Evolutionary conservation across 257 asterid species (phyloP).

Genomic region (Nicotiana sylvestris): DNA sequence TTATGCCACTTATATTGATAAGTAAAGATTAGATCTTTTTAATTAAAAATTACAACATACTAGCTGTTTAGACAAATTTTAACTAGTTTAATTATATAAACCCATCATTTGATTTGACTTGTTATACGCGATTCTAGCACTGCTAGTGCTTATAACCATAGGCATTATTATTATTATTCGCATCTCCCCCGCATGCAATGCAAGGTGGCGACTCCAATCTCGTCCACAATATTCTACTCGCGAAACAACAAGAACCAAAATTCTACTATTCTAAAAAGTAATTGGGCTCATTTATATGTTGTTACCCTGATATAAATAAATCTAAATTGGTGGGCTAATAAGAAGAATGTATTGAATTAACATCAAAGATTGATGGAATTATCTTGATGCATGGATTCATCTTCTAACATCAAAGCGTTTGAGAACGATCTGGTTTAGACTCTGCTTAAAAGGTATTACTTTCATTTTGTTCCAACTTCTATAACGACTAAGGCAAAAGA

Average conservation of each 20-base stretch:
- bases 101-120: not conserved
- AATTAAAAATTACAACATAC: too few species aligned
- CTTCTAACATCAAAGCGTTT: not conserved
- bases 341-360: not conserved
- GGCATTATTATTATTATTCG: not conserved
- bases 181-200: not conserved
- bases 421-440: too few species aligned
- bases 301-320: not conserved
- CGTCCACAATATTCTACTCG: not conserved
- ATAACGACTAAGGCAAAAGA: not conserved
- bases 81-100: too few species aligned
- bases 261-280: not conserved
- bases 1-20: too few species aligned
- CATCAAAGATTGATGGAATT: not conserved
- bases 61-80: too few species aligned
- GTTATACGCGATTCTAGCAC: slow-evolving; percentile 4
- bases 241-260: not conserved
- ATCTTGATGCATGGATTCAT: not conserved
- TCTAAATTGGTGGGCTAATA: not conserved
- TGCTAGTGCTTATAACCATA: not conserved
- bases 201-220: not conserved
- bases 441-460: too few species aligned
- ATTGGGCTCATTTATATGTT: not conserved
- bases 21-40: too few species aligned
- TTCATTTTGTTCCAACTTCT: not conserved